Evolutionary conservation across 257 asterid genomes (phyloP).

Genomic region (Solanum bulbocastanum): DNA sequence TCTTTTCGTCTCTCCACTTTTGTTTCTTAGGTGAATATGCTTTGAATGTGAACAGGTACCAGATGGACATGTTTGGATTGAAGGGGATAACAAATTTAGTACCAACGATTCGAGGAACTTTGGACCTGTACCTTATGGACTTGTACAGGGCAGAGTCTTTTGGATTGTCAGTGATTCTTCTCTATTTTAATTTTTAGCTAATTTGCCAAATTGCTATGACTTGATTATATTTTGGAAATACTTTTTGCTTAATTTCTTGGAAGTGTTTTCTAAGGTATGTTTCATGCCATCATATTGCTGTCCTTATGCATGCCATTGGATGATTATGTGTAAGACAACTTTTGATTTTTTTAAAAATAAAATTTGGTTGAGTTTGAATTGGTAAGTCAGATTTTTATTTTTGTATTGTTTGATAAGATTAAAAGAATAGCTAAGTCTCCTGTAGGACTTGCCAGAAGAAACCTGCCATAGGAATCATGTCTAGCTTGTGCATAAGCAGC

Average conservation of each 20-base stretch:
- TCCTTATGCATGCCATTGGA: not conserved
- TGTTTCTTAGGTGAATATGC: not conserved
- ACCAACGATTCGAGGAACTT: constrained; percentile 59
- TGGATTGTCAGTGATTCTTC: constrained; percentile 30
- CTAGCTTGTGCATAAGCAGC: not conserved
- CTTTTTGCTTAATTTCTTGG: not conserved
- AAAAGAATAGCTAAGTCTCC: not conserved
- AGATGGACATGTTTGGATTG: constrained; percentile 77
- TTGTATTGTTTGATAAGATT: not conserved
- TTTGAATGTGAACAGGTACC: constrained; percentile 44
- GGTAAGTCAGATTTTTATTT: not conserved
- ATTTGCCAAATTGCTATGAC: not conserved
- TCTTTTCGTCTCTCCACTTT: not conserved
- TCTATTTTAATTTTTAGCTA: not conserved
- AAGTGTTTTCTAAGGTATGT: not conserved
- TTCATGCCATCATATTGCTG: not conserved
- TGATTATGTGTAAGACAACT: not conserved
- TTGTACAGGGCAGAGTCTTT: constrained; percentile 43
- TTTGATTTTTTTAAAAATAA: not conserved
- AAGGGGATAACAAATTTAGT: constrained; percentile 46
- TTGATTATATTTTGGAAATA: not conserved
- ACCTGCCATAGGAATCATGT: not conserved
- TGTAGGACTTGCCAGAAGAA: not conserved
- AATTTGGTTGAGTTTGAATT: not conserved
- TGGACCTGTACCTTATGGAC: constrained; percentile 77